Evolutionary conservation across 2,329 filamentous ascomycete species (phyloP), one percentile per base, ranked within the genome.

Genomic region (Albophoma yamanashiensis): DNA sequence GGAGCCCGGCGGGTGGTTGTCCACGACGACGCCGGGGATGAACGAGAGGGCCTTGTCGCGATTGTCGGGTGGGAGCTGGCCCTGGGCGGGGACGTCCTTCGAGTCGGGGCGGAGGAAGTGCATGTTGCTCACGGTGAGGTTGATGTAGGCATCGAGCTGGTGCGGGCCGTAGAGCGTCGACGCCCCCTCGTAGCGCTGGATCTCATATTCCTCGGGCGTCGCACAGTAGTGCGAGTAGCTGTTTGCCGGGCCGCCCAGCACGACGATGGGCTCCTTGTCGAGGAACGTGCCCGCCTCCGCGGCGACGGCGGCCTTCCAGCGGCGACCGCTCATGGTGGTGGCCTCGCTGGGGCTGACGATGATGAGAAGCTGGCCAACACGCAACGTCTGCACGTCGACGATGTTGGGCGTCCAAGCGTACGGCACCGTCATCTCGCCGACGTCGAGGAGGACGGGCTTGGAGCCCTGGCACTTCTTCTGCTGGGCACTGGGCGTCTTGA

Each of bases 131-230:
- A 92, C 78, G 0, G 91, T 92, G 52, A 93, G 79, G 72, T 95
- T 92, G 75, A 97, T 89, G 76, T 94, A 94, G 0, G 92, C 93
- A 42, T 89, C 84, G 14, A 97, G 81, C 0, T 91, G 90, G 72
- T 92, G 85, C 2, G 83, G 89, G 0, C 93, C 93, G 71, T 89
- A 94, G 2, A 97, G 83, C 0, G 93, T 97, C 8, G 89, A 93
- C 0, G 91, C 93, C n/a, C 92, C 93, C 75, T 97, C 93, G 74
- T 97, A 97, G 12, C 93, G 87, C 75, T 97, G 93, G 55, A 94
- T 79, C 15, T 77, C 75, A 71, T 94, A 95, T 72, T 96, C 89
- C 71, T 95, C 89, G 36, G 86, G 82, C 0, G 91, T 93, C 1
- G 87, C 74, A 61, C 91, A 85, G 72, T 93, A 93, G 73, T 93